These are phyloP conservation scores for Corylus americana DNA, from an alignment of 306 rosid species.

Conservation along the genomic window DNA sequence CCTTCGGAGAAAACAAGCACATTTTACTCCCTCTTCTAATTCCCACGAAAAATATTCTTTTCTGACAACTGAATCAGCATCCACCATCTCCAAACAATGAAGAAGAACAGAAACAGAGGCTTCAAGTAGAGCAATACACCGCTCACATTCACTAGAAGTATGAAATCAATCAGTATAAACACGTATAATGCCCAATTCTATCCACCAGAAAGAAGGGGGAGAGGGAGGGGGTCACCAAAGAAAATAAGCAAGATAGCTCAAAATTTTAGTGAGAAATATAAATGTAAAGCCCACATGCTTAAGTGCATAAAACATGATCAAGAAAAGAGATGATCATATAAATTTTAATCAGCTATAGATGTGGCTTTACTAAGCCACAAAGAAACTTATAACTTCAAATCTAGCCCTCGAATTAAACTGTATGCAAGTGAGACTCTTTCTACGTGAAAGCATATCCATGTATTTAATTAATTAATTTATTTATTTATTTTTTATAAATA, in stretches of 20 bases:
- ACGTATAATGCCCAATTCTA: slow-evolving; percentile 1
- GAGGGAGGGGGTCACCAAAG: neutral
- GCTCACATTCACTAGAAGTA: slow-evolving; percentile 66
- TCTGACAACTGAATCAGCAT: slow-evolving; percentile 28
- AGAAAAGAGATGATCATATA: neutral
- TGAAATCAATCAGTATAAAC: slow-evolving; percentile 16
- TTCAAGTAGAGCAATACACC: slow-evolving; percentile 61
- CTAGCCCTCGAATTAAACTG: neutral
- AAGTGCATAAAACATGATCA: neutral
- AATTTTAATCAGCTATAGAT: neutral
- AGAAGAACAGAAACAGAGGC: slow-evolving; percentile 81
- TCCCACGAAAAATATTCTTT: slow-evolving; percentile 68
- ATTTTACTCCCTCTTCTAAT: slow-evolving; percentile 76
- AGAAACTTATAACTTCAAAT: neutral
- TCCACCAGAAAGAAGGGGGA: neutral
- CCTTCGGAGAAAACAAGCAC: slow-evolving; percentile 77
- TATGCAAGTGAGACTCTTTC: neutral
- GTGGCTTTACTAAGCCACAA: neutral
- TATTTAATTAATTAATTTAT: neutral
- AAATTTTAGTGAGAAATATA: neutral
- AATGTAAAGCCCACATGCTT: neutral
- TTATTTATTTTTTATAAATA: too few relatives aligned
- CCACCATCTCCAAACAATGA: slow-evolving; percentile 72
- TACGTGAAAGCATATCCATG: neutral
- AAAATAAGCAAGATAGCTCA: neutral